Conservation (phyloP, 2,329 filamentous ascomycete genomes). For the Xylaria sp. region DNA sequence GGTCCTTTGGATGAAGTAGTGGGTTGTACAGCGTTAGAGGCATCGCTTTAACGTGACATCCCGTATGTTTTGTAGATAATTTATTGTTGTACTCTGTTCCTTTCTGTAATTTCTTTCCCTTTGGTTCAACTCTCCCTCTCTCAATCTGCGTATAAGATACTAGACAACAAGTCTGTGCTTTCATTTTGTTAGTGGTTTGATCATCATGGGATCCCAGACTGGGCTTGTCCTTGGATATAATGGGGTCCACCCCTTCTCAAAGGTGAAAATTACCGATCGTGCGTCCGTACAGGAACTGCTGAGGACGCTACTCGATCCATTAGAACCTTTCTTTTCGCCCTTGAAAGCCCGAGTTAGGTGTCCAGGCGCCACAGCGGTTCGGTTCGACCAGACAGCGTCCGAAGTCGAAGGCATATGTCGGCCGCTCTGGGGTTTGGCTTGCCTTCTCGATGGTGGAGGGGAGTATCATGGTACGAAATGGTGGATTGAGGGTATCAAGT, state of each 20-base stretch:
- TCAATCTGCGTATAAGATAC: constrained; percentile 7
- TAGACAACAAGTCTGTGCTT: not conserved
- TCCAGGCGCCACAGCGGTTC: constrained; percentile 75
- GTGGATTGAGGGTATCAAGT: constrained; percentile 76
- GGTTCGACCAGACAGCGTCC: constrained; percentile 81
- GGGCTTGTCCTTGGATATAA: constrained; percentile 62
- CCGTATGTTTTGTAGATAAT: not conserved
- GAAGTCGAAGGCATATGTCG: constrained; percentile 81
- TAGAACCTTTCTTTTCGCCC: constrained; percentile 78
- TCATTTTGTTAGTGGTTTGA: not conserved
- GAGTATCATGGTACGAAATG: constrained; percentile 71
- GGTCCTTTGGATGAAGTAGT: constrained; percentile 14
- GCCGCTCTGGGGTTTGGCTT: constrained; percentile 79
- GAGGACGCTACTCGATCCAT: constrained; percentile 73
- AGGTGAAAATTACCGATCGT: constrained; percentile 62
- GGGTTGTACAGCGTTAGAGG: constrained; percentile 15
- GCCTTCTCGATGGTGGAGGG: constrained; percentile 75
- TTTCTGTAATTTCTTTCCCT: not conserved
- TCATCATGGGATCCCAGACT: constrained; percentile 47
- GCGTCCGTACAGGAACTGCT: constrained; percentile 71
- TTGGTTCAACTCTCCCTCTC: not conserved
- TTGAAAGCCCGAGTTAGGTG: constrained; percentile 72
- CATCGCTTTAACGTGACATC: not conserved
- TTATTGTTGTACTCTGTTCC: constrained; percentile 9
- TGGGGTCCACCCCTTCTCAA: constrained; percentile 66